phyloP scores from a whole-genome alignment of 148 eudicot genomes.

The Rhododendron vialii region DNA sequence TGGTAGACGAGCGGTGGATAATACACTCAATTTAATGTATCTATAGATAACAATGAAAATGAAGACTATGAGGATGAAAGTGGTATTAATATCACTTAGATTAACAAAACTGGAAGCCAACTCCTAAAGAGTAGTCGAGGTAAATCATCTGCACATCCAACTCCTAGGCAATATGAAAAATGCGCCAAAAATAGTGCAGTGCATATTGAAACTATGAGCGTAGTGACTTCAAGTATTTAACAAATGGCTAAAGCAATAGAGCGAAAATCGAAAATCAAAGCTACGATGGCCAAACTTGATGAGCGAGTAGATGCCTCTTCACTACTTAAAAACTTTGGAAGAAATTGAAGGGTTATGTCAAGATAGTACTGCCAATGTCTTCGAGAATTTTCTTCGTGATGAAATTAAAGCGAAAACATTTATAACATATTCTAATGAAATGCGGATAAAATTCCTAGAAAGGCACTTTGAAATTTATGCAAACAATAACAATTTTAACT shows the following conservation, averaged over 20 bases:
- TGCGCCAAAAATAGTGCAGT: background rate
- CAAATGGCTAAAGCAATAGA: background rate
- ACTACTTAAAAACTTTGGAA: too few species aligned
- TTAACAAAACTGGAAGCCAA: background rate
- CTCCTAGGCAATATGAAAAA: background rate
- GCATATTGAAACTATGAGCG: background rate
- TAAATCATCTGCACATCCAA: background rate
- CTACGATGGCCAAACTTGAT: background rate
- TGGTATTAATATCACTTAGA: background rate
- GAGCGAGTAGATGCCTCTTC: too few species aligned
- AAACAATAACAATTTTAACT: too few species aligned
- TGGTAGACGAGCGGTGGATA: background rate
- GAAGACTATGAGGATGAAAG: background rate
- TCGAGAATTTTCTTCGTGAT: too few species aligned
- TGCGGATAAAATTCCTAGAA: too few species aligned
- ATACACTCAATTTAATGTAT: background rate
- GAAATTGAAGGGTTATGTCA: too few species aligned
- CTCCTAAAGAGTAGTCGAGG: background rate
- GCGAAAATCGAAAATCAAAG: background rate
- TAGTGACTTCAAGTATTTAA: background rate
- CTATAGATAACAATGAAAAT: background rate
- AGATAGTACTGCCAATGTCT: too few species aligned
- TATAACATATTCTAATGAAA: too few species aligned
- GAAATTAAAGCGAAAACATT: too few species aligned
- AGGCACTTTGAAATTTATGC: too few species aligned